phyloP scores from a whole-genome alignment of 31 red algal species.

The Porphyra umbilicalis region DNA sequence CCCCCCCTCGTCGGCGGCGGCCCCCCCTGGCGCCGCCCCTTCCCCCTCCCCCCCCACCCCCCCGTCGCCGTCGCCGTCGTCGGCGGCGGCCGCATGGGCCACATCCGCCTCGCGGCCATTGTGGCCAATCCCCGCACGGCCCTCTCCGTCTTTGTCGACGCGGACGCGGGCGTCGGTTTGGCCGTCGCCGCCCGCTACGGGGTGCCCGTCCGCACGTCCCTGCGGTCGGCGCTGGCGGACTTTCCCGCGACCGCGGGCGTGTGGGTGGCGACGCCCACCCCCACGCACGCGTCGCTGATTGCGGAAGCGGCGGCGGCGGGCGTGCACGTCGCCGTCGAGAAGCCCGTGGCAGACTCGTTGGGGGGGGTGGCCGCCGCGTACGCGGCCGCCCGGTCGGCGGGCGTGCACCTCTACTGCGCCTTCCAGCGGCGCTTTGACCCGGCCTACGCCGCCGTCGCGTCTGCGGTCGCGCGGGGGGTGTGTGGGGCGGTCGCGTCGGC shows the following conservation, averaged over 20 bases:
- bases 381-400: slow-evolving; percentile 7
- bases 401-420: slow-evolving; percentile 51
- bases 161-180: background rate
- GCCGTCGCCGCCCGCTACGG: background rate
- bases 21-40: no score
- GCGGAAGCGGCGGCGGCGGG: slow-evolving; percentile 38
- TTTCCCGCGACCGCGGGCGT: slow-evolving; percentile 31
- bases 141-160: background rate
- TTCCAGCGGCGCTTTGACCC: slow-evolving; percentile 79
- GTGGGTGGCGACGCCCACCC: slow-evolving; percentile 64
- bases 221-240: background rate
- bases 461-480: slow-evolving; percentile 3
- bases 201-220: background rate
- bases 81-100: background rate
- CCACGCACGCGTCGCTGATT: slow-evolving; percentile 51
- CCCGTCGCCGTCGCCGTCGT: background rate
- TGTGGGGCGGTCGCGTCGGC: background rate
- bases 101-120: background rate
- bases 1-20: no score
- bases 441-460: slow-evolving; percentile 21
- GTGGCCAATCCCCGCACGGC: background rate
- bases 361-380: slow-evolving; percentile 13
- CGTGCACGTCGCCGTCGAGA: slow-evolving; percentile 73
- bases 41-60: no score
- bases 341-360: slow-evolving; percentile 58